Conservation (phyloP, 2,329 filamentous ascomycete genomes). For the Pyricularia sp. region DNA sequence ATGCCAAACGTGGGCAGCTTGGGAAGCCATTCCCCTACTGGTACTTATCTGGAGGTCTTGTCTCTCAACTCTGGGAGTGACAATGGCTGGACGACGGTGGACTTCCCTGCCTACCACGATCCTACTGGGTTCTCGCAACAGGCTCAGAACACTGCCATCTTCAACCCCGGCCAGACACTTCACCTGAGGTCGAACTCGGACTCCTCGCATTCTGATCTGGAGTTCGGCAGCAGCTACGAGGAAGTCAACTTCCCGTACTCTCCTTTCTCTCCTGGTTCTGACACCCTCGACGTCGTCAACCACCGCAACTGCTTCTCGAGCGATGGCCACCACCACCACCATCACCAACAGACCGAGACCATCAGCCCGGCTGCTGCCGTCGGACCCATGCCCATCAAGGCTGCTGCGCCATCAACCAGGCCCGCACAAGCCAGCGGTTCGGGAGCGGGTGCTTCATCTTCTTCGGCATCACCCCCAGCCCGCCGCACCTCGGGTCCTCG, state of each 20-base stretch:
- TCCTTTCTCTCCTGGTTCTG: slow-evolving; percentile 72
- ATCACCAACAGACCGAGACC: slow-evolving; percentile 31
- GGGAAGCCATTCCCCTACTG: slow-evolving; percentile 56
- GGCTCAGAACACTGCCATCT: slow-evolving; percentile 54
- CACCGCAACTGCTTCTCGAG: slow-evolving; percentile 51
- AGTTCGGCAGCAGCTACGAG: slow-evolving; percentile 63
- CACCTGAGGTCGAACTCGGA: slow-evolving; percentile 81
- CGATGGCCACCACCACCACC: slow-evolving; percentile 30
- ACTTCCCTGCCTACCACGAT: slow-evolving; percentile 60
- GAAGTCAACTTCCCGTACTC: slow-evolving; percentile 64
- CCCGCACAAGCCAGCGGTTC: slow-evolving; percentile 48
- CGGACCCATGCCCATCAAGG: slow-evolving; percentile 57
- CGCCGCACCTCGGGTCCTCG: slow-evolving; percentile 58
- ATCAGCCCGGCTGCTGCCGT: slow-evolving; percentile 58
- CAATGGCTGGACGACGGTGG: slow-evolving; percentile 75
- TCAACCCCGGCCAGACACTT: slow-evolving; percentile 83
- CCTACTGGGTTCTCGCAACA: slow-evolving; percentile 37
- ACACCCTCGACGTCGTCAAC: slow-evolving; percentile 49
- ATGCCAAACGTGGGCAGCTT: slow-evolving; percentile 30
- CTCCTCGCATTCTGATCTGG: slow-evolving; percentile 62
- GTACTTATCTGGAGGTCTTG: slow-evolving; percentile 72
- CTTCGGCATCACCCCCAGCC: slow-evolving; percentile 48
- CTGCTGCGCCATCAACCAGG: slow-evolving; percentile 42
- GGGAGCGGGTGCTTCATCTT: slow-evolving; percentile 37
- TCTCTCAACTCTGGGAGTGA: slow-evolving; percentile 73